A percentile compares a stretch with the other conserved stretches of the same genome.
These are phyloP conservation scores for Chalciporus chontae DNA, from an alignment of 768 basidiomycete species.

Conservation along the genomic window DNA sequence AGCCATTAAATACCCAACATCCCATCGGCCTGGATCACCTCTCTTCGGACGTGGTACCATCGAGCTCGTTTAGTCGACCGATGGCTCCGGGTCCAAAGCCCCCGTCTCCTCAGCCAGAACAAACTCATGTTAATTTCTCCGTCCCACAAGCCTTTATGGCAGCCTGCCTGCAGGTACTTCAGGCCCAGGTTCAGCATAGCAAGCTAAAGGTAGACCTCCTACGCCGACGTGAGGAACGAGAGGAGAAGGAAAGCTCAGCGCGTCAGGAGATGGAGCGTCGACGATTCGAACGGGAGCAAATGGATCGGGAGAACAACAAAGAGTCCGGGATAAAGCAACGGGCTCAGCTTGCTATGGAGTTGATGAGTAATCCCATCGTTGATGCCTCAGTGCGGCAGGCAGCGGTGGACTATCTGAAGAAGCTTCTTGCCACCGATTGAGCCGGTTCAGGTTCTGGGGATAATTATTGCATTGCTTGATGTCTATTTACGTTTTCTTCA, in stretches of 20 bases:
- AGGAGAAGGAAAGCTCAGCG: slow-evolving; percentile 52
- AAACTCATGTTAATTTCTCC: slow-evolving; percentile 44
- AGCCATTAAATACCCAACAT: slow-evolving; percentile 10
- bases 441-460: slow-evolving; percentile 16
- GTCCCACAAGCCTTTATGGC: slow-evolving; percentile 56
- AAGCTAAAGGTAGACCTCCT: slow-evolving; percentile 70
- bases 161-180: slow-evolving; percentile 57
- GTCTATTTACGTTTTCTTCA: not conserved
- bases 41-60: slow-evolving; percentile 17
- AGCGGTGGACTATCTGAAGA: slow-evolving; percentile 70
- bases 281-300: slow-evolving; percentile 53
- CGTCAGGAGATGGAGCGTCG: slow-evolving; percentile 52
- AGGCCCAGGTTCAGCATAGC: slow-evolving; percentile 64
- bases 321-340: slow-evolving; percentile 57
- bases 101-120: slow-evolving; percentile 31
- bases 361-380: slow-evolving; percentile 55
- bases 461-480: not conserved
- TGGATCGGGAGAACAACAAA: slow-evolving; percentile 52
- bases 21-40: slow-evolving; percentile 15
- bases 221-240: slow-evolving; percentile 65
- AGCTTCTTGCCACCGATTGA: slow-evolving; percentile 45
- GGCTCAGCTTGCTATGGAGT: slow-evolving; percentile 62
- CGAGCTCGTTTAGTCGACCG: slow-evolving; percentile 16
- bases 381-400: slow-evolving; percentile 62
- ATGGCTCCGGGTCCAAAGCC: slow-evolving; percentile 6